Evolutionary conservation across 2,329 filamentous ascomycete species (phyloP).

Genomic region (Elsinoe ampelina): DNA sequence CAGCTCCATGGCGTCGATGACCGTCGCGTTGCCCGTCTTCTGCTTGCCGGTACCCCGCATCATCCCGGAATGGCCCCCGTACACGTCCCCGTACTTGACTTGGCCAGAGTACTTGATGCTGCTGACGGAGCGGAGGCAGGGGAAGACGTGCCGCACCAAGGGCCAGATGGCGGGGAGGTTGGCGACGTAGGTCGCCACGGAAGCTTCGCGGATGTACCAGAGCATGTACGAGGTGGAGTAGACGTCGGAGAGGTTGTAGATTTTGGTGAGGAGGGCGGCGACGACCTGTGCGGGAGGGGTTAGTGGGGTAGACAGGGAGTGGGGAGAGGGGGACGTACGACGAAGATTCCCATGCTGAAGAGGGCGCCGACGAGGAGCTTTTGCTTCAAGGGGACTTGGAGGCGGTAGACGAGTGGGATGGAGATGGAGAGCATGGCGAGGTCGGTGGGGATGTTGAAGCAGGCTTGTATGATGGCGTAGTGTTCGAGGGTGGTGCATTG

Average conservation of each 20-base stretch:
- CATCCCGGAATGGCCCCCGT: slow-evolving; percentile 5
- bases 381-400: slow-evolving; percentile 41
- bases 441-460: slow-evolving; percentile 52
- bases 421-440: slow-evolving; percentile 49
- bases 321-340: slow-evolving; percentile 28
- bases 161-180: slow-evolving; percentile 48
- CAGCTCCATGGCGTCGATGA: slow-evolving; percentile 10
- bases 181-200: slow-evolving; percentile 44
- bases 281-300: slow-evolving; percentile 22
- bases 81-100: slow-evolving; percentile 6
- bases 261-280: slow-evolving; percentile 38
- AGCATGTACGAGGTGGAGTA: slow-evolving; percentile 28
- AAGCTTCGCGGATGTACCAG: slow-evolving; percentile 36
- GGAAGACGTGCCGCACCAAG: slow-evolving; percentile 34
- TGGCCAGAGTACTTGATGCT: slow-evolving; percentile 9
- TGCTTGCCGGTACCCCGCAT: neutral
- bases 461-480: slow-evolving; percentile 49
- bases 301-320: neutral
- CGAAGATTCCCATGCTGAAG: slow-evolving; percentile 42
- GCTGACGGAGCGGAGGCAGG: slow-evolving; percentile 14
- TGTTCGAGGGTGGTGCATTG: slow-evolving; percentile 50
- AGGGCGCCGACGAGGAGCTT: slow-evolving; percentile 43
- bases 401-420: slow-evolving; percentile 43
- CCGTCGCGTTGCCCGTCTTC: slow-evolving; percentile 10
- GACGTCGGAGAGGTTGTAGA: slow-evolving; percentile 36